Base-by-base conservation (phyloP, 2,329 filamentous ascomycete genomes). In the Epichloe gansuensis region DNA sequence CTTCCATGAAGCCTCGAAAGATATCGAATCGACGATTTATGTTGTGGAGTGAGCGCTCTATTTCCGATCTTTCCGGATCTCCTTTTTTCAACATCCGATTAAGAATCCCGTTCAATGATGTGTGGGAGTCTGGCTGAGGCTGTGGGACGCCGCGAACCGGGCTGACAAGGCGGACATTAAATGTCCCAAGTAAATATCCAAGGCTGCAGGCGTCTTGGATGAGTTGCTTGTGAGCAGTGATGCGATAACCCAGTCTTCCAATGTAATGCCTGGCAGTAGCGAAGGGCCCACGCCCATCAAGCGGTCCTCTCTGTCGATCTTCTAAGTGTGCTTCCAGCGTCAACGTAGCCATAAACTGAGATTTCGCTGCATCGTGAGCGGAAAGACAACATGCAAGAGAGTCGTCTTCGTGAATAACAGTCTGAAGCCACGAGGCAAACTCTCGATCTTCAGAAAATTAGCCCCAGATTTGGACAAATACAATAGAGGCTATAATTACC, bases 221-320 rank as follows among this genome's bases (percentile, higher is more conserved):
- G 0, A 78, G 61, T 8, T 67, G 55, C 4, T 64, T 62, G 0
- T 66, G 60, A 1, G 69, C 67, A 9, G 71, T 65, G 2, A 72
- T 59, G 49, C 71, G 70, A 23, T 71, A 60, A n/a, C 68, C 69
- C 2, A 78, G 57, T 1, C 74, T 65, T 2, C 74, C 73, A 7
- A 78, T 58, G 36, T 65, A 63, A 56, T 77, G 75, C 4, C 62
- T 60, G 5, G 68, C 61, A 3, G 47, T 41, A 4, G 27, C 57
- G 59, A 9, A 55, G 27, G n/a, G 40, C 2, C 7, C 55, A 35
- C 43, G 35, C 31, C 11, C 13, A 34, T n/a, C 50, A 13, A 12
- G 9, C 38, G 38, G 36, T 31, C 39, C n/a, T 34, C 35, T 41
- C n/a, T 41, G 48, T 50, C 38, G 23, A 11, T 42, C 40, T 41